phyloP scores from a whole-genome alignment of 2,329 filamentous ascomycete genomes.

The Beauveria sp. region DNA sequence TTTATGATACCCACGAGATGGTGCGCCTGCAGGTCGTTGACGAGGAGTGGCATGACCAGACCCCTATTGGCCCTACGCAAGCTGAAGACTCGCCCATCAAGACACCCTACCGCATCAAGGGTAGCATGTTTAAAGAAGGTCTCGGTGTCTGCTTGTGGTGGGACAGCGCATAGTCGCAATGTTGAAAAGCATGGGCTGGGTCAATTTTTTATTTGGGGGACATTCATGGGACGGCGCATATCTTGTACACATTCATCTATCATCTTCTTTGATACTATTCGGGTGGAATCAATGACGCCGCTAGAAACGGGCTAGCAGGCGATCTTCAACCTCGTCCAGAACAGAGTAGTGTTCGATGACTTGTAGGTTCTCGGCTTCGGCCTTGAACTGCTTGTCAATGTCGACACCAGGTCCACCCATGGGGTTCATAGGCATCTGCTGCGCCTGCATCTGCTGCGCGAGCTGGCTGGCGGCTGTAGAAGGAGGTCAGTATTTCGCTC shows the following conservation, averaged over 20 bases:
- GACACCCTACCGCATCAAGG: constrained; percentile 64
- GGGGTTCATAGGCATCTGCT: constrained; percentile 36
- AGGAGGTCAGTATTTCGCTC: constrained; percentile 12
- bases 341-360: constrained; percentile 93
- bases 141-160: constrained; percentile 59
- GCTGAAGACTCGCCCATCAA: constrained; percentile 54
- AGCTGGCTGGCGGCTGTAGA: constrained; percentile 77
- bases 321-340: constrained; percentile 77
- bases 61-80: constrained; percentile 59
- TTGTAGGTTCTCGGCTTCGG: constrained; percentile 89
- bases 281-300: constrained; percentile 15
- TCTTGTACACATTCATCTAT: constrained; percentile 20
- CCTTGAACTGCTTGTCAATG: constrained; percentile 89
- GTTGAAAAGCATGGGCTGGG: constrained; percentile 4
- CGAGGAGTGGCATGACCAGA: constrained; percentile 88
- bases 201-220: neutral
- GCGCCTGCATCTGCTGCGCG: constrained; percentile 76
- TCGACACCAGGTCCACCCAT: constrained; percentile 92
- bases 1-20: constrained; percentile 83
- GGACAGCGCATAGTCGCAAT: constrained; percentile 31
- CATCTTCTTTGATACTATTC: constrained; percentile 17
- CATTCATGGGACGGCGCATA: constrained; percentile 13
- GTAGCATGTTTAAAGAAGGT: constrained; percentile 55
- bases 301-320: constrained; percentile 56
- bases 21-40: constrained; percentile 79